phyloP scores from a whole-genome alignment of 441 rosid genomes.

The Erysimum cheiri region DNA sequence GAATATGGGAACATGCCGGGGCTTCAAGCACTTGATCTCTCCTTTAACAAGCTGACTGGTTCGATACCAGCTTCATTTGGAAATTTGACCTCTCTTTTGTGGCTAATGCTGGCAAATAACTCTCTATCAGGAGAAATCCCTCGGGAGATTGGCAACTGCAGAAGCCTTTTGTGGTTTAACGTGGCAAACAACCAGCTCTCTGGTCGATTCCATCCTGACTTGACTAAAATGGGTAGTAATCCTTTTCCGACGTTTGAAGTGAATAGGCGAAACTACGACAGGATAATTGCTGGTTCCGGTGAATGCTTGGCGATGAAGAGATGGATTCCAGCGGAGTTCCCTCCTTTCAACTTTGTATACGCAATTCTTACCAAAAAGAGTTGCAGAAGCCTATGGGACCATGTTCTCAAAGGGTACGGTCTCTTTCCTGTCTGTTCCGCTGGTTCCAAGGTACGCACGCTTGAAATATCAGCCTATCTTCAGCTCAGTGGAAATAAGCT shows the following conservation, averaged over 20 bases:
- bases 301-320: constrained; percentile 82
- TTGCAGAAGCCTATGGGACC: constrained; percentile 82
- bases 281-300: constrained; percentile 61
- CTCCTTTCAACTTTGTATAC: constrained; percentile 80
- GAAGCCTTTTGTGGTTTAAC: constrained; percentile 84
- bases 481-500: constrained; percentile 75
- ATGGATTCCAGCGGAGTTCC: constrained; percentile 96
- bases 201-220: constrained; percentile 63
- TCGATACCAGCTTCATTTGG: constrained; percentile 71
- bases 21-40: constrained; percentile 86
- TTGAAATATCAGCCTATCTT: constrained; percentile 71
- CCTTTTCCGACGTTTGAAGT: constrained; percentile 58
- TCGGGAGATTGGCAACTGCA: constrained; percentile 70
- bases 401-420: constrained; percentile 67
- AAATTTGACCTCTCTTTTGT: constrained; percentile 70
- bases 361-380: constrained; percentile 67
- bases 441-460: constrained; percentile 47
- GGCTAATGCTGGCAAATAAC: constrained; percentile 94
- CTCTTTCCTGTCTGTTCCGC: constrained; percentile 64
- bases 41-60: constrained; percentile 73
- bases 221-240: constrained; percentile 65
- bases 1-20: constrained; percentile 66
- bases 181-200: constrained; percentile 77
- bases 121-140: constrained; percentile 71
- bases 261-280: constrained; percentile 44